A percentile compares a stretch with the other conserved stretches of the same genome.
Evolutionary conservation across 2,329 filamentous ascomycete species (phyloP).

Genomic region (Thermomyces lanuginosus): DNA sequence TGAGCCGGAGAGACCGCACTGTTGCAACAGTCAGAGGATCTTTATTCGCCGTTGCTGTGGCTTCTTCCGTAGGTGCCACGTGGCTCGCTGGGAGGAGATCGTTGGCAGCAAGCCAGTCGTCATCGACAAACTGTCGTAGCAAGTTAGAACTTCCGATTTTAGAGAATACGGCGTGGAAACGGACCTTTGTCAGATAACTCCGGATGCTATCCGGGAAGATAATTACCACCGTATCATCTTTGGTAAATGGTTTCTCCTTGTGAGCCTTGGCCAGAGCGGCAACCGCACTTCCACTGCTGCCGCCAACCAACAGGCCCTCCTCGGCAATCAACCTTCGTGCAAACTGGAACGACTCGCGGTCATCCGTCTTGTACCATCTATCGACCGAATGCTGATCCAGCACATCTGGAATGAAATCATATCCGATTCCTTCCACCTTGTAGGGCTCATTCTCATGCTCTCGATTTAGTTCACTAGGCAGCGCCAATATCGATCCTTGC

Average conservation of each 20-base stretch:
- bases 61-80: constrained; percentile 26
- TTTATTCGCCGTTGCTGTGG: constrained; percentile 25
- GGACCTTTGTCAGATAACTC: constrained; percentile 80
- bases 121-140: constrained; percentile 59
- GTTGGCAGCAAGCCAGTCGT: constrained; percentile 97
- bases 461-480: constrained; percentile 65
- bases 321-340: constrained; percentile 84
- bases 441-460: constrained; percentile 69
- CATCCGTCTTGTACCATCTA: constrained; percentile 97
- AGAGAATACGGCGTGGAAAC: constrained; percentile 2
- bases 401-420: constrained; percentile 95
- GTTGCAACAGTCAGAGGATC: constrained; percentile 67
- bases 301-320: constrained; percentile 84
- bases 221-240: constrained; percentile 79
- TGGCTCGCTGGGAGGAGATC: constrained; percentile 54
- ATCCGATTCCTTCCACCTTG: constrained; percentile 97
- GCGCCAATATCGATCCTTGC: constrained; percentile 73
- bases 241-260: constrained; percentile 58
- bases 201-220: constrained; percentile 89
- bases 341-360: constrained; percentile 76
- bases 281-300: constrained; percentile 84
- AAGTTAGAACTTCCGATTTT: constrained; percentile 6
- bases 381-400: constrained; percentile 65
- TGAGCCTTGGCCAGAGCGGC: constrained; percentile 62
- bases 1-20: constrained; percentile 68